Evolutionary conservation across 352 stramenopile genomes (phyloP).

Genomic region (Pythium aristosporum): DNA sequence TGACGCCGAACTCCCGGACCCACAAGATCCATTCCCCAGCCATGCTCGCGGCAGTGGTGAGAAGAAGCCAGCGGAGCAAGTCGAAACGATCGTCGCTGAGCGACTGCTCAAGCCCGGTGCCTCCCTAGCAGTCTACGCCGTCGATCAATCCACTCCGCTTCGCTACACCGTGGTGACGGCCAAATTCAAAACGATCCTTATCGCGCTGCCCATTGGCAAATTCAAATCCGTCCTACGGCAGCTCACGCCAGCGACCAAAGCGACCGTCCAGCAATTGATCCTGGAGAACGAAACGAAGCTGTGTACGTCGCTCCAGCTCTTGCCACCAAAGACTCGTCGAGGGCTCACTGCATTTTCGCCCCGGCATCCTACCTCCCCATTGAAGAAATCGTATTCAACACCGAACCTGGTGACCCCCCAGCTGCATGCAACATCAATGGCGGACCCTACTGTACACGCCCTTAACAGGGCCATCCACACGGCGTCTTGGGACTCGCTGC

Average conservation of each 20-base stretch:
- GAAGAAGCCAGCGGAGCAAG: neutral
- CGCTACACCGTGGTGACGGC: conserved; percentile 40
- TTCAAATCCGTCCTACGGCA: conserved; percentile 54
- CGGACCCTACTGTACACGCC: conserved; percentile 2
- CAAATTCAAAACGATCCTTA: conserved; percentile 58
- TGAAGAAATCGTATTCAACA: conserved; percentile 8
- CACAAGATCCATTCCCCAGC: neutral
- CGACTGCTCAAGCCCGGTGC: conserved; percentile 46
- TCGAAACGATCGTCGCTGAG: conserved; percentile 33
- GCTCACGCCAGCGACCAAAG: conserved; percentile 31
- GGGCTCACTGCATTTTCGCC: neutral
- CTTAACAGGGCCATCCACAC: conserved; percentile 21
- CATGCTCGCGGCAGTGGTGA: neutral
- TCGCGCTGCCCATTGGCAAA: conserved; percentile 49
- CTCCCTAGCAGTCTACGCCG: conserved; percentile 32
- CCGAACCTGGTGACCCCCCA: neutral
- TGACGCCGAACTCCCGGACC: neutral
- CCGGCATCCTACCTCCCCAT: neutral
- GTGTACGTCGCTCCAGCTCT: conserved; percentile 27
- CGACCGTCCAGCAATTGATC: conserved; percentile 35
- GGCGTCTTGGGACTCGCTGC: conserved; percentile 50
- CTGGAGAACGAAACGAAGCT: conserved; percentile 40
- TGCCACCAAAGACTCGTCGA: conserved; percentile 7
- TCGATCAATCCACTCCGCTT: conserved; percentile 33
- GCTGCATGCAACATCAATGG: neutral